Evolutionary conservation across 2,329 filamentous ascomycete species (phyloP).

Genomic region (Hortaea werneckii): DNA sequence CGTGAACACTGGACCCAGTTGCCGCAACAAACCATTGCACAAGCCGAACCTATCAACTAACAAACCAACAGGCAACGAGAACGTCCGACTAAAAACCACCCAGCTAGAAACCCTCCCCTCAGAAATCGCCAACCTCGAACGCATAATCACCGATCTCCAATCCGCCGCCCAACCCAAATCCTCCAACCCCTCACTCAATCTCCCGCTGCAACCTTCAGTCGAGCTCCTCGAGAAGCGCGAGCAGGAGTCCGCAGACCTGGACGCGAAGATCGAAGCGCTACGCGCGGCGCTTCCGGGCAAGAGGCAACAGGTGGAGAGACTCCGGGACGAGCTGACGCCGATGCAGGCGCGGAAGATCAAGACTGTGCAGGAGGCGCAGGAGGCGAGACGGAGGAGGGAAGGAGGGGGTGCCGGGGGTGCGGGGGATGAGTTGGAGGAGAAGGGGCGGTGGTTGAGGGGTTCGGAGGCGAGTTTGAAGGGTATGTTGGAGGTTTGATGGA

Average conservation of each 20-base stretch:
- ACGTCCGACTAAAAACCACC: slow-evolving; percentile 42
- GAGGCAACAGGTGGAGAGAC: slow-evolving; percentile 54
- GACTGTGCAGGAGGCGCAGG: slow-evolving; percentile 56
- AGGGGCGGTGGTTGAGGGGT: slow-evolving; percentile 63
- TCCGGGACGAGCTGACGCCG: slow-evolving; percentile 58
- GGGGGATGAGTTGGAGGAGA: slow-evolving; percentile 64
- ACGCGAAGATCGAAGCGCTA: slow-evolving; percentile 38
- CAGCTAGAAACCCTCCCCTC: slow-evolving; percentile 42
- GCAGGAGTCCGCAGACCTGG: slow-evolving; percentile 31
- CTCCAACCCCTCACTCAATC: slow-evolving; percentile 28
- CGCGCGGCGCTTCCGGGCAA: slow-evolving; percentile 55
- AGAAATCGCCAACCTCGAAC: slow-evolving; percentile 43
- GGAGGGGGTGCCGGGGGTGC: slow-evolving; percentile 49
- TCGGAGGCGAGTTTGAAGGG: slow-evolving; percentile 54
- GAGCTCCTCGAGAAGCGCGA: slow-evolving; percentile 30
- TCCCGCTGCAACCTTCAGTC: slow-evolving; percentile 36
- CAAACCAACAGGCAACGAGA: slow-evolving; percentile 39
- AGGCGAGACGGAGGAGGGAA: slow-evolving; percentile 60
- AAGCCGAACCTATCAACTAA: not conserved
- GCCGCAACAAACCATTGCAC: not conserved
- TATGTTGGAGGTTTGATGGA: slow-evolving; percentile 42
- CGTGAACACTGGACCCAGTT: slow-evolving; percentile 14
- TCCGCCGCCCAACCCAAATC: slow-evolving; percentile 25
- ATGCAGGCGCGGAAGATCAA: slow-evolving; percentile 58
- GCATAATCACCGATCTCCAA: slow-evolving; percentile 37